phyloP scores from a whole-genome alignment of 768 basidiomycete genomes.

The Ramaria sp. region DNA sequence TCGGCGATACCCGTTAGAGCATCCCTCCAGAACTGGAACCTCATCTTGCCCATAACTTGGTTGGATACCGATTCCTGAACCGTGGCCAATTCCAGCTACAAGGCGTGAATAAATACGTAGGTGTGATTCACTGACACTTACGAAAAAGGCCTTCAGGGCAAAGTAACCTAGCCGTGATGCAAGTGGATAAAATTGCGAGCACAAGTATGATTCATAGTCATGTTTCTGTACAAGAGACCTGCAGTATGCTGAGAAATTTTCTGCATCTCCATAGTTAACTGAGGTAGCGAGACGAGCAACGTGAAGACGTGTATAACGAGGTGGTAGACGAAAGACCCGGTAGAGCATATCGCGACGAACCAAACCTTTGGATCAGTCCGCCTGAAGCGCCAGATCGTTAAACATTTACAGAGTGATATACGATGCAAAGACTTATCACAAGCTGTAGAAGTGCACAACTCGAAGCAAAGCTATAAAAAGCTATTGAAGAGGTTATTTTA shows the following conservation, averaged over 20 bases:
- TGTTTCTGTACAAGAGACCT: slow-evolving; percentile 58
- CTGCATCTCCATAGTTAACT: slow-evolving; percentile 13
- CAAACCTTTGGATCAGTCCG: not conserved
- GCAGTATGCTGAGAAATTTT: slow-evolving; percentile 53
- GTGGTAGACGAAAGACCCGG: not conserved
- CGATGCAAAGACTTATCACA: too few species aligned
- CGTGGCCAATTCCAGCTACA: slow-evolving; percentile 65
- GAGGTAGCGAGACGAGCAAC: not conserved
- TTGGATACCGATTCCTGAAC: slow-evolving; percentile 71
- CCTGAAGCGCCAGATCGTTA: too few species aligned
- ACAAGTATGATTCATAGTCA: slow-evolving; percentile 73
- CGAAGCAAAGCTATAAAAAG: too few species aligned
- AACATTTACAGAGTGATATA: too few species aligned
- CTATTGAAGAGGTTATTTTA: too few species aligned
- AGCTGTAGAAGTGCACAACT: too few species aligned
- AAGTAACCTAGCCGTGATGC: slow-evolving; percentile 55
- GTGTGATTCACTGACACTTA: slow-evolving; percentile 26
- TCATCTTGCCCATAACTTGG: slow-evolving; percentile 64
- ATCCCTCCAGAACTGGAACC: slow-evolving; percentile 84
- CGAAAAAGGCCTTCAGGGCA: slow-evolving; percentile 75
- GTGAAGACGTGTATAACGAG: not conserved
- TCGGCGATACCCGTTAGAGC: slow-evolving; percentile 56
- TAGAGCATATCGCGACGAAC: not conserved
- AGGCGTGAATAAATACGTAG: slow-evolving; percentile 3
- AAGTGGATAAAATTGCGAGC: slow-evolving; percentile 62